Evolutionary conservation across 2,329 filamentous ascomycete species (phyloP).

Genomic region (Paecilomyces dactylethromorphus): DNA sequence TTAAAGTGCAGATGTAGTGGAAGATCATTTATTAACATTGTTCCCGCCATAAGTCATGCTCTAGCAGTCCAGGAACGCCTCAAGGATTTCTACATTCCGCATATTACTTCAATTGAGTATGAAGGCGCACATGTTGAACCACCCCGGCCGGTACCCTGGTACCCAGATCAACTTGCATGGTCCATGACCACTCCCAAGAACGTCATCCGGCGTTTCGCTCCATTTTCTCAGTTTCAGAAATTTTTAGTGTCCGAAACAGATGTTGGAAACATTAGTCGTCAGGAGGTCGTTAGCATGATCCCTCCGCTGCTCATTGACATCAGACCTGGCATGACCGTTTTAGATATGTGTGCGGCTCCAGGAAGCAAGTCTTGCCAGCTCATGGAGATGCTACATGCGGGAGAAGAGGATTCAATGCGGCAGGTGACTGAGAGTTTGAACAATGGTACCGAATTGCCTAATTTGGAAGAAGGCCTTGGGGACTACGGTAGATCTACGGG

Average conservation of each 20-base stretch:
- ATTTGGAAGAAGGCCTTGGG: constrained; percentile 45
- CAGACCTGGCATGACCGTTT: constrained; percentile 80
- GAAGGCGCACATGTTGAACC: constrained; percentile 78
- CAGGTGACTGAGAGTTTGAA: constrained; percentile 62
- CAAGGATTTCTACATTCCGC: constrained; percentile 80
- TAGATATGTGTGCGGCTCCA: constrained; percentile 94
- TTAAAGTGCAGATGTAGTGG: background rate
- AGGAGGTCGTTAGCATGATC: constrained; percentile 99
- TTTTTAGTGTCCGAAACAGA: constrained; percentile 96
- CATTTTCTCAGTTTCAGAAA: constrained; percentile 93
- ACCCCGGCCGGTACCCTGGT: constrained; percentile 79
- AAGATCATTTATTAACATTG: background rate
- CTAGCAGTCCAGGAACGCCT: constrained; percentile 83
- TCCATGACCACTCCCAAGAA: constrained; percentile 98
- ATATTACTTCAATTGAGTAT: constrained; percentile 77
- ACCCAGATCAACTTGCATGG: constrained; percentile 91
- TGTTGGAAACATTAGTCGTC: constrained; percentile 93
- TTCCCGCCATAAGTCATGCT: constrained; percentile 62
- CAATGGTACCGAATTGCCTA: constrained; percentile 52
- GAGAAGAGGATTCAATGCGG: constrained; percentile 80
- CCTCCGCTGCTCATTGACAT: constrained; percentile 90
- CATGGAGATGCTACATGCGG: constrained; percentile 86
- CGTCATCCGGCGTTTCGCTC: constrained; percentile 84
- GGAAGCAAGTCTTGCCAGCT: constrained; percentile 96
- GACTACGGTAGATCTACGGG: constrained; percentile 88